Evolutionary conservation across 2,329 filamentous ascomycete species (phyloP).

Genomic region (Fusarium paranaense): DNA sequence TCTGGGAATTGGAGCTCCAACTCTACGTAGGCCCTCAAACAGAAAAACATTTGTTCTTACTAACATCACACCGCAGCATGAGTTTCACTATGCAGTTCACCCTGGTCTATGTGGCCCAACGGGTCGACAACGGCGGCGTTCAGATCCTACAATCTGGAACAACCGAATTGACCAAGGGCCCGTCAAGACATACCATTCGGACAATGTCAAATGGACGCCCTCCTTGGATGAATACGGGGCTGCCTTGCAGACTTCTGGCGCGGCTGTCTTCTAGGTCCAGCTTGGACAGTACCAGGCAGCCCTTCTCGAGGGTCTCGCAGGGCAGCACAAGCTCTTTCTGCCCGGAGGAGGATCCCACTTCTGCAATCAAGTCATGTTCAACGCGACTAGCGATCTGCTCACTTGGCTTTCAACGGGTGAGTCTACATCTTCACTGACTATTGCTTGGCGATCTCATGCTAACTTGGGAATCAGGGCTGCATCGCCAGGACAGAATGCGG

Average conservation of each 20-base stretch:
- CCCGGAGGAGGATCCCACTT: not conserved
- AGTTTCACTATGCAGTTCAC: too few relatives aligned
- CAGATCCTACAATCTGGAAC: too few relatives aligned
- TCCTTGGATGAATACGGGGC: too few relatives aligned
- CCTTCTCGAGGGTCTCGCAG: not conserved
- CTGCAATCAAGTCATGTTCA: not conserved
- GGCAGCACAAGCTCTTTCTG: not conserved
- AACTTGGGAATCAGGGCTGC: not conserved
- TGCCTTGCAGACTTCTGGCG: too few relatives aligned
- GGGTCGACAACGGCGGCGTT: not conserved
- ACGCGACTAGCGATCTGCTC: not conserved
- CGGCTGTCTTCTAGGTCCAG: not conserved
- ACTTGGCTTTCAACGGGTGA: not conserved
- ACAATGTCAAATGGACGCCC: too few relatives aligned
- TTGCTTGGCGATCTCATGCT: not conserved
- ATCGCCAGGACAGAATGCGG: not conserved
- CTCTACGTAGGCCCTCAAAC: too few relatives aligned
- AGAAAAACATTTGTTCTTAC: too few relatives aligned
- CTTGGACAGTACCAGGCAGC: not conserved
- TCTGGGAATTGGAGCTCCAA: too few relatives aligned
- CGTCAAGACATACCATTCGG: too few relatives aligned
- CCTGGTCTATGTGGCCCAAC: not conserved
- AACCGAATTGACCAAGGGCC: too few relatives aligned
- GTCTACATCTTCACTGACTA: rapidly evolving
- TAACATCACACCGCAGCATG: too few relatives aligned